A percentile compares a stretch with the other conserved stretches of the same genome.
Evolutionary conservation across 768 basidiomycete species (phyloP).

Genomic region (Coprinellus micaceus): DNA sequence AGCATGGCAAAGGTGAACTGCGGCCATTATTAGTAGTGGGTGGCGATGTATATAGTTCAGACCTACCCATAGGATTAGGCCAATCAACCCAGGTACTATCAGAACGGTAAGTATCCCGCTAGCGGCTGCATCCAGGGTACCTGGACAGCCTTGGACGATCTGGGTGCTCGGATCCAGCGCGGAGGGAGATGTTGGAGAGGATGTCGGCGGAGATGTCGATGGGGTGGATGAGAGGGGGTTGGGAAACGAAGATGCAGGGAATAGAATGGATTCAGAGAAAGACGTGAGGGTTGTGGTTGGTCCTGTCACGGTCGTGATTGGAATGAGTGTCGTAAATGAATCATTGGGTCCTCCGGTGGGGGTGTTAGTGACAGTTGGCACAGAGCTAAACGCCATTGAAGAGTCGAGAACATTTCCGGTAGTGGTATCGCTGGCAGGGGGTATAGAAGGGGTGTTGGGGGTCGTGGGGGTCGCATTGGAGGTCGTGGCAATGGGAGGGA

Average conservation of each 20-base stretch:
- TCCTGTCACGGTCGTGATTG: slow-evolving; percentile 37
- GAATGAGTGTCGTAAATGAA: slow-evolving; percentile 32
- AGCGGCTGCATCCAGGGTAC: slow-evolving; percentile 57
- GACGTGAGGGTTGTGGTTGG: slow-evolving; percentile 40
- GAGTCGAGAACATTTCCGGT: background rate
- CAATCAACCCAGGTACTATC: slow-evolving; percentile 54
- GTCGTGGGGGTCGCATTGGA: background rate
- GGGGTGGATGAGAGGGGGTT: slow-evolving; percentile 9
- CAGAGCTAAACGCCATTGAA: background rate
- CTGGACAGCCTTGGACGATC: slow-evolving; percentile 47
- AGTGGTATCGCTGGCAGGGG: slow-evolving; percentile 5
- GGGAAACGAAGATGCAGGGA: slow-evolving; percentile 16
- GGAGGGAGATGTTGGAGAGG: slow-evolving; percentile 15
- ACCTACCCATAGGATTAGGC: slow-evolving; percentile 68
- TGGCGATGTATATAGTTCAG: background rate
- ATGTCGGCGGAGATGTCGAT: background rate
- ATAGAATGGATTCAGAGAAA: slow-evolving; percentile 32
- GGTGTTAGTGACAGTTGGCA: background rate
- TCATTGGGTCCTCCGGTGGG: slow-evolving; percentile 10
- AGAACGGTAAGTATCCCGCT: slow-evolving; percentile 58
- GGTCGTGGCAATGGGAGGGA: background rate
- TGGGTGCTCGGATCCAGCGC: slow-evolving; percentile 21
- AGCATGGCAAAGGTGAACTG: slow-evolving; percentile 66
- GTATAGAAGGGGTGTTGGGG: slow-evolving; percentile 1
- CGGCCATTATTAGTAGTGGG: slow-evolving; percentile 8